Evolutionary conservation across 768 basidiomycete species (phyloP).

Genomic region (Gloeopeniophorella convolvens): DNA sequence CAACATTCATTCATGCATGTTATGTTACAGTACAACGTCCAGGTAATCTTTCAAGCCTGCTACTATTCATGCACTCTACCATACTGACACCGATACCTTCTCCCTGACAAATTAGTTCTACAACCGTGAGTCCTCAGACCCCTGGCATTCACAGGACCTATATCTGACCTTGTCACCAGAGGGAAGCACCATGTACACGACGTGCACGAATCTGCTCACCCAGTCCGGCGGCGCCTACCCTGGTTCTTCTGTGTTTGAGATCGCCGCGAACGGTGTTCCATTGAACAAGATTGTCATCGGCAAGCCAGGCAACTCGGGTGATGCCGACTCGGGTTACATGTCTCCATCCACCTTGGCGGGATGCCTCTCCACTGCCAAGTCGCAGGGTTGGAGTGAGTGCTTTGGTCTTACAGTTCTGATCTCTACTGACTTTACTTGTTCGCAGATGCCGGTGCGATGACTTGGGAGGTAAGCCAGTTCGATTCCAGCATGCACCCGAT

Average conservation of each 20-base stretch:
- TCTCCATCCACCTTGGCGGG: conserved; percentile 44
- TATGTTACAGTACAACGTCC: conserved; percentile 35
- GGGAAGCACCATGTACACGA: conserved; percentile 34
- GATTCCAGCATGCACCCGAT: too few species aligned
- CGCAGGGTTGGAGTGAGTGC: conserved; percentile 57
- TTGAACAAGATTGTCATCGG: conserved; percentile 68
- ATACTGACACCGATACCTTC: not conserved
- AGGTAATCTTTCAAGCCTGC: conserved; percentile 26
- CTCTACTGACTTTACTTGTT: too few species aligned
- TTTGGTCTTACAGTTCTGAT: conserved; percentile 1
- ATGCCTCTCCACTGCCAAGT: conserved; percentile 54
- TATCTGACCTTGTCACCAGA: conserved; percentile 23
- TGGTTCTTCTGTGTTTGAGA: conserved; percentile 41
- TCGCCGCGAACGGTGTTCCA: conserved; percentile 48
- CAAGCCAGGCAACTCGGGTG: conserved; percentile 48
- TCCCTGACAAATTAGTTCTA: conserved; percentile 35
- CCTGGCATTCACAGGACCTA: not conserved
- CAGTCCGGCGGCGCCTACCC: conserved; percentile 38
- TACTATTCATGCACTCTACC: not conserved
- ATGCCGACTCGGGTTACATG: conserved; percentile 50
- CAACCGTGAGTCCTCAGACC: conserved; percentile 23
- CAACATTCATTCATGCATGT: not conserved
- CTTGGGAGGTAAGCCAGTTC: conserved; percentile 4
- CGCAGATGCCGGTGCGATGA: conserved; percentile 11
- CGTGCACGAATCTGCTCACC: conserved; percentile 34